Evolutionary conservation across 2,329 filamentous ascomycete species (phyloP), one percentile per base, ranked within the genome.

Genomic region (Ascochyta viciae-villosae): DNA sequence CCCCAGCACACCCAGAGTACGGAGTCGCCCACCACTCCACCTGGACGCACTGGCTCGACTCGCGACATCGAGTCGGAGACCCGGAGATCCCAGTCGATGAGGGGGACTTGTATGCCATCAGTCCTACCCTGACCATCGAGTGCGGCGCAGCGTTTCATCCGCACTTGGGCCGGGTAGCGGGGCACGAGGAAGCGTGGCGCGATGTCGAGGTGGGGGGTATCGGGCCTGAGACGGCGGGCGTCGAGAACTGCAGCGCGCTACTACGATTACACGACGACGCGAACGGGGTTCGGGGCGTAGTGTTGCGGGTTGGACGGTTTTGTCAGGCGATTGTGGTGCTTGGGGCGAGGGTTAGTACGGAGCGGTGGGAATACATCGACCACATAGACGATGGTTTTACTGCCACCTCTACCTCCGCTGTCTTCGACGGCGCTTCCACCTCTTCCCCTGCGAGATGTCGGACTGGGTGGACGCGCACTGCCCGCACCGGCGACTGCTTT

Each of bases 171-270:
- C 82, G 83, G 0, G 38, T 65, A 0, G 70, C 80, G 35, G 81
- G 80, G 1, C 91, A 92, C 62, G 87, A 90, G 69, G 89, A 91
- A 72, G 68, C 89, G 2, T 91, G 88, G 88, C 71, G 76, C 1
- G 83, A 86, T 38, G 71, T 77, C 2, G 64, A 74, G 3, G 66
- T 79, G 74, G 2, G 22, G 9, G 10, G 29, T 9, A 16, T 8
- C 6, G 8, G 24, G 24, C 1, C 24, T 1, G 8, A 26, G 24
- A 26, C 4, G 10, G 7, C 57, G 50, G 2, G 60, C 24, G 50
- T 58, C 3, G 8, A 29, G 10, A 29, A 10, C 12, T 10, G 3
- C 27, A 70, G 74, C 61, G 54, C 66, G 5, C 81, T 86, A 29
- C 64, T 84, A 35, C 66, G 66, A 71, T 57, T 66, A 79, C 10